A percentile compares a stretch with the other conserved stretches of the same genome.
These are phyloP conservation scores for Ensete ventricosum DNA, from an alignment of 176 grass and related monocot species.

Conservation along the genomic window DNA sequence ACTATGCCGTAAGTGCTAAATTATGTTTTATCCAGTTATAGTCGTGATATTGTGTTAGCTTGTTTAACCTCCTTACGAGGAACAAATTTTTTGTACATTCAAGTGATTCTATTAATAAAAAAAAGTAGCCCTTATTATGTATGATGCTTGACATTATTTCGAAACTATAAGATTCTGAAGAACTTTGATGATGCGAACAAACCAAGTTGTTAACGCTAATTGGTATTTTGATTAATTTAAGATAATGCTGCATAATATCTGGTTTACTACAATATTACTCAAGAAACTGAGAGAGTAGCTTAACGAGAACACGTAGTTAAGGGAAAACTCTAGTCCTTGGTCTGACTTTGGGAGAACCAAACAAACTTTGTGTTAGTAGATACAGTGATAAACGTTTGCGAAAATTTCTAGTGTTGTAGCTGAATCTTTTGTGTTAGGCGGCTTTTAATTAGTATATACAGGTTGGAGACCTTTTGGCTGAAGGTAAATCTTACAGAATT, in stretches of 20 bases:
- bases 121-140: not conserved
- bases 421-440: not conserved
- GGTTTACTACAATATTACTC: not conserved
- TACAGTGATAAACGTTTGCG: not conserved
- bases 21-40: not conserved
- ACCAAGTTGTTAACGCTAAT: not conserved
- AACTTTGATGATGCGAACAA: not conserved
- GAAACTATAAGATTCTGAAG: not conserved
- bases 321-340: not conserved
- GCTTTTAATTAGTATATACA: not conserved
- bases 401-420: not conserved
- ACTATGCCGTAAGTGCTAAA: conserved; percentile 38
- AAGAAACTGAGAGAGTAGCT: not conserved
- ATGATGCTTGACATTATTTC: not conserved
- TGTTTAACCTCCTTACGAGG: not conserved
- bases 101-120: not conserved
- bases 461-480: too few species aligned
- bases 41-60: not conserved
- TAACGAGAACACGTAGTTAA: not conserved
- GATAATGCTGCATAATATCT: not conserved
- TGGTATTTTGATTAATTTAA: not conserved
- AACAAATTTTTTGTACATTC: not conserved
- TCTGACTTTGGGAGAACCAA: not conserved
- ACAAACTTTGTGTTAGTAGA: not conserved
- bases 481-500: too few species aligned